Evolutionary conservation across 176 grass and related monocot genomes (phyloP).

Genomic region (Carex myosuroides): DNA sequence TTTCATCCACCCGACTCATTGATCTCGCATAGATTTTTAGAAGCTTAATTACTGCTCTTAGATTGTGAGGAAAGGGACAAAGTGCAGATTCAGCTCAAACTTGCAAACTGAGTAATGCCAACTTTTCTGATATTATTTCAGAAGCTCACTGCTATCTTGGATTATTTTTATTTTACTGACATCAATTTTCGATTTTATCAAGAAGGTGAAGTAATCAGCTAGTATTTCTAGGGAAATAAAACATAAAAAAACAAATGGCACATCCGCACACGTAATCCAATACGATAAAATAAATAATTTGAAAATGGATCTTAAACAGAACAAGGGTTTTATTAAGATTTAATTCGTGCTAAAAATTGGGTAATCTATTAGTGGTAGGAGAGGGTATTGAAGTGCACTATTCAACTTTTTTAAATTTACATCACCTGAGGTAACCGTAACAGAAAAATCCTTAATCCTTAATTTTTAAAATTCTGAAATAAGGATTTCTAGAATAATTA

Average conservation of each 20-base stretch:
- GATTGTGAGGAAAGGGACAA: not conserved
- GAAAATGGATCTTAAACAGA: no score
- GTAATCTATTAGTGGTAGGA: no score
- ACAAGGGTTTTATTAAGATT: no score
- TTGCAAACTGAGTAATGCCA: not conserved
- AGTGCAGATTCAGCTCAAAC: not conserved
- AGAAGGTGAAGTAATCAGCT: not conserved
- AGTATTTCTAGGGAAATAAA: not conserved
- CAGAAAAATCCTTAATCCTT: no score
- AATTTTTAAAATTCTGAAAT: no score
- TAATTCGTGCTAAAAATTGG: no score
- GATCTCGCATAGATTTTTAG: not conserved
- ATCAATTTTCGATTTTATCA: not conserved
- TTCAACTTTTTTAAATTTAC: no score
- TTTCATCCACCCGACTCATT: no score
- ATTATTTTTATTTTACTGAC: not conserved
- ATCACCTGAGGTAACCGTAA: no score
- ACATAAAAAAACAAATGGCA: not conserved
- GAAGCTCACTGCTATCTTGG: not conserved
- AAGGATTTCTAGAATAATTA: no score
- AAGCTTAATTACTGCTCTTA: not conserved
- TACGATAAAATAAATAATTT: no score
- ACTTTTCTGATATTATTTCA: not conserved
- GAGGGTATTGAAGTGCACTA: no score
- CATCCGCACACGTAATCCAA: not conserved